Evolutionary conservation across 2,329 filamentous ascomycete species (phyloP), one percentile per base, ranked within the genome.

Genomic region (Ramularia endophylla): DNA sequence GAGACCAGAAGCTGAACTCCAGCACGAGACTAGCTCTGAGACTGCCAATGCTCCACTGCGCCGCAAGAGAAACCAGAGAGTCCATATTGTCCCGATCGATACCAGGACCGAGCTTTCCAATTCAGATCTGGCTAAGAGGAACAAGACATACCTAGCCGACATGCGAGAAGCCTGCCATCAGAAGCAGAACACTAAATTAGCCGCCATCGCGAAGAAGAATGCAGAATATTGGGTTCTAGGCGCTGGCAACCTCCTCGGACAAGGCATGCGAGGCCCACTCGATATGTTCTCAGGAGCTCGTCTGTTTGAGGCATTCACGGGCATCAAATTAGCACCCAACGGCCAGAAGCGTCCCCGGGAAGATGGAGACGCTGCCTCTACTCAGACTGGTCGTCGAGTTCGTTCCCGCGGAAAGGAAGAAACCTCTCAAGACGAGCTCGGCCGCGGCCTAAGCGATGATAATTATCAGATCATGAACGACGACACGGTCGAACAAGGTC

Each of bases 401-500:
- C 55, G 61, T 12, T 51, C 52, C 18, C 58, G 61, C 8, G 47
- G 48, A 20, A n/a, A n/a, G n/a, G 61, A 56, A 55, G 35, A 64
- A 58, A 30, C 52, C 1, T 51, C 53, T 9, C 58, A 62, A 16
- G 54, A 58, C 13, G 61, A 66, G 40, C 40, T 59, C 2, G 47
- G 57, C n/a, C 60, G 59, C 15, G 63, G 61, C 27, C 38, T 38
- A n/a, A 35, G 41, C 13, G 35, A 47, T 9, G 34, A 27, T 27
- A 33, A 40, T 13, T 33, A 31, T 6, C 15, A 39, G n/a, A 31
- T 49, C 16, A 36, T 50, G 18, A 43, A 44, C 19, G 55, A 57
- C 40, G 61, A 68, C 48, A 75, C 75, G 7, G 61, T 83, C 15
- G 87, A 94, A 60, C 63, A 86, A 17, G 85, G 81, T 15, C 78